Conservation (phyloP, 306 rosid species). For the Urtica urens region DNA sequence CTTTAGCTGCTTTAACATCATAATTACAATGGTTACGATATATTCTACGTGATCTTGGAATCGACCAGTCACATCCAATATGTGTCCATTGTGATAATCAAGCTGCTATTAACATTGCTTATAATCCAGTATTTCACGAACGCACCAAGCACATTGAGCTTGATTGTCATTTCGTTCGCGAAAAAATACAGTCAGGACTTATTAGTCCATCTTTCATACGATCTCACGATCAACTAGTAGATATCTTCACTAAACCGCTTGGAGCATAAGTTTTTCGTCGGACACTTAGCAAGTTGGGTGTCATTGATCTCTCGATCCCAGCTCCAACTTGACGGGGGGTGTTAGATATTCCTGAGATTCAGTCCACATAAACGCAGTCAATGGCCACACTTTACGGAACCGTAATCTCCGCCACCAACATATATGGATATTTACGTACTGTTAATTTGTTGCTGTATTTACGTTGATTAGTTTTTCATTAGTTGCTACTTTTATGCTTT, state of each 20-base stretch:
- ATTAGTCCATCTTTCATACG: too few relatives aligned
- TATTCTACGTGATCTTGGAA: background rate
- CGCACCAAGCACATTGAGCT: background rate
- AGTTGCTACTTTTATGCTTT: too few relatives aligned
- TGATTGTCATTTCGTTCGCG: background rate
- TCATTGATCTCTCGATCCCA: constrained; percentile 6
- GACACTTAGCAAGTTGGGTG: constrained; percentile 7
- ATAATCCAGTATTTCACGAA: background rate
- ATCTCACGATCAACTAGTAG: too few relatives aligned
- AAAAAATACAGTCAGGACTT: background rate
- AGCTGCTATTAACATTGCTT: background rate
- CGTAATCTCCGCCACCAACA: too few relatives aligned
- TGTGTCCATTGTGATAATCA: background rate
- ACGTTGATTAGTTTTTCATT: too few relatives aligned
- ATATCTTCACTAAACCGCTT: too few relatives aligned
- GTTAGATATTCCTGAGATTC: background rate
- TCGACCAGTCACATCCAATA: background rate
- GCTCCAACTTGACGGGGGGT: constrained; percentile 11
- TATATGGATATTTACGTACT: too few relatives aligned
- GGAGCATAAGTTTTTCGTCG: background rate
- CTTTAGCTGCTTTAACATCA: background rate
- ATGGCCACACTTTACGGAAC: too few relatives aligned
- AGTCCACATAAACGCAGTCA: too few relatives aligned
- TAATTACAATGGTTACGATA: background rate
- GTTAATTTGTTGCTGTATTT: too few relatives aligned